These are phyloP conservation scores for Litsea cubeba DNA, from an alignment of 164 flowering plant genomes.

Conservation along the genomic window DNA sequence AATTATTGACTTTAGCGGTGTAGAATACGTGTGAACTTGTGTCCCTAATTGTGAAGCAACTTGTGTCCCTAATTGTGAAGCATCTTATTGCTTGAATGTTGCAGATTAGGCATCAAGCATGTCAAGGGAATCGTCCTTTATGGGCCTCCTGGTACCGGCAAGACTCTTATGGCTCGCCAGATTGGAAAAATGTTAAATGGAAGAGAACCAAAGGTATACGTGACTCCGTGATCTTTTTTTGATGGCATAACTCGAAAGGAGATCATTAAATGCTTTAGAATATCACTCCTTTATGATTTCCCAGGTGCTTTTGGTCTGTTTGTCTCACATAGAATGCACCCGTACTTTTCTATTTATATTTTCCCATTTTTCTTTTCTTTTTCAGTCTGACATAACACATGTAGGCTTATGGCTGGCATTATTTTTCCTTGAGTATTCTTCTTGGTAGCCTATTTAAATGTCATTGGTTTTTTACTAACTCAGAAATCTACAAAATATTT, in stretches of 20 bases:
- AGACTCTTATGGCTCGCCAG: constrained; percentile 96
- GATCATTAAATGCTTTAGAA: too few species aligned
- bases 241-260: too few species aligned
- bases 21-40: not conserved
- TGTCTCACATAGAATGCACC: not conserved
- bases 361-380: not conserved
- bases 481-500: not conserved
- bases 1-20: not conserved
- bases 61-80: not conserved
- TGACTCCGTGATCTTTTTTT: too few species aligned
- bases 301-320: too few species aligned
- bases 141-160: constrained; percentile 99
- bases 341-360: not conserved
- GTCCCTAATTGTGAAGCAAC: too few species aligned
- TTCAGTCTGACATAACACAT: not conserved
- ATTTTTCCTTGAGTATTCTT: not conserved
- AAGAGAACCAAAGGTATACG: constrained; percentile 83
- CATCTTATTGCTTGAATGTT: constrained; percentile 17
- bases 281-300: too few species aligned
- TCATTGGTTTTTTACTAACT: not conserved
- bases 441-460: not conserved
- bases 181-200: constrained; percentile 94
- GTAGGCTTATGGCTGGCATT: not conserved
- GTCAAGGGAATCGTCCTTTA: constrained; percentile 95
- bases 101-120: constrained; percentile 93